Base-by-base conservation (phyloP, 352 stramenopile genomes). In the Labyrinthula sp. region DNA sequence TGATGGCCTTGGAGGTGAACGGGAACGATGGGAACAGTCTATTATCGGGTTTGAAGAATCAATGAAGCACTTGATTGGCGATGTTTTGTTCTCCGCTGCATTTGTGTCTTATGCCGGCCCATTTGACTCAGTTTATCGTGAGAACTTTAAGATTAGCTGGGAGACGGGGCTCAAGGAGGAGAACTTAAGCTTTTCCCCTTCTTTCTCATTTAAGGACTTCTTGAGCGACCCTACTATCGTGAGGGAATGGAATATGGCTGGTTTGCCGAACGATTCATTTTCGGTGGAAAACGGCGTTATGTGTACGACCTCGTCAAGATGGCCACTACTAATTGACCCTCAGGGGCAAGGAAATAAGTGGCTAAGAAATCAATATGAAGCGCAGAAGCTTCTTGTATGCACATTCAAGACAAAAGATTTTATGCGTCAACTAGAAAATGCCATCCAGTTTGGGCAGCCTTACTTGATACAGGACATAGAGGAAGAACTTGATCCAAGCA, bases 321-420 rank as follows among this genome's bases (percentile, higher is more conserved):
- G 82, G 82, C 82, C 82, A n/a, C 68, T 94, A 4, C 94, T 94
- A 82, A 92, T 94, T 38, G 83, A 94, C 34, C 83, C 83, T 12
- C 79, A 92, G 52, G 78, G 75, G 0, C 83, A 94, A 45, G 83
- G 78, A 5, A 95, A 94, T 56, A 89, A 89, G 46, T 94, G 83
- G 83, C 89, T 94, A 49, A 85, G 85, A 48, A 78, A 79, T 1
- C 83, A 93, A 70, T 74, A 93, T 52, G 77, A 75, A 2, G 63
- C 38, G 3, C 35, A 63, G 33, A 54, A 48, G 26, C 65, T 94
- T 2, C 72, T 83, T 31, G 72, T 94, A 2, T 74, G 92, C 3
- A 82, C 93, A 30, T 76, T 88, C 8, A 91, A 89, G 66, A 87
- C 83, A 67, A 88, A 87, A 38, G 81, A 94, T 48, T 63, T 93